A percentile compares a stretch with the other conserved stretches of the same genome.
phyloP scores from a whole-genome alignment of 768 basidiomycete species.

The Rhizopogon roseolus region DNA sequence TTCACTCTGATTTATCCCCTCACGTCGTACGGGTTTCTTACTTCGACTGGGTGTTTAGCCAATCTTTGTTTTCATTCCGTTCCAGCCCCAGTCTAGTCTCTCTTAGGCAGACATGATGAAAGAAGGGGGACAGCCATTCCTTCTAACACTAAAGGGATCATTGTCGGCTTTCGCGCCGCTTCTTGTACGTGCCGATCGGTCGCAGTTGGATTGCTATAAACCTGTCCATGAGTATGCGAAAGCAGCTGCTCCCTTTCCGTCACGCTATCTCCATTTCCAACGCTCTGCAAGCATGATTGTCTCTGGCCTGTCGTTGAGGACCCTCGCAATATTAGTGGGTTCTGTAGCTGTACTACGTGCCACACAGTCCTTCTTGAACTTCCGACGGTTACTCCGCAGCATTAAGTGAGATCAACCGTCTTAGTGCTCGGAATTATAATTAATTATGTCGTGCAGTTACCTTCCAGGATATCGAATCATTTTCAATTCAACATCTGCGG shows the following conservation, averaged over 20 bases:
- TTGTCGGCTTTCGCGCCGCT: no score
- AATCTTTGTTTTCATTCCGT: no score
- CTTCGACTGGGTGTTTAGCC: no score
- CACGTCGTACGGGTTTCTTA: no score
- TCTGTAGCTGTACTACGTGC: not conserved
- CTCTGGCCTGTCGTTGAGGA: not conserved
- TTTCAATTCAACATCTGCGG: not conserved
- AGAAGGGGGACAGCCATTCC: no score
- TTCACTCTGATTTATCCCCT: no score
- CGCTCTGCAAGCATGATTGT: not conserved
- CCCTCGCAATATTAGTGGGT: not conserved
- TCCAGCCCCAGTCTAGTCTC: no score
- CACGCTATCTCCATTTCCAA: not conserved
- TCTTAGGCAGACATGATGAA: no score
- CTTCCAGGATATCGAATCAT: constrained; percentile 4
- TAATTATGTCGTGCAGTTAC: not conserved
- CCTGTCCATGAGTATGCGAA: not conserved
- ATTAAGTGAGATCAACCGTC: constrained; percentile 1
- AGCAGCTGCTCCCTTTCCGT: not conserved
- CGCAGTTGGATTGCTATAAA: not conserved
- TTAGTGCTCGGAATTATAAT: not conserved
- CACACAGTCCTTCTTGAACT: constrained; percentile 2
- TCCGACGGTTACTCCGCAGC: not conserved
- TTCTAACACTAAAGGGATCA: no score
- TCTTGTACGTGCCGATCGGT: no score